Evolutionary conservation across 495 filamentous ascomycete species (phyloP).

Genomic region (Penicillium parvum): DNA sequence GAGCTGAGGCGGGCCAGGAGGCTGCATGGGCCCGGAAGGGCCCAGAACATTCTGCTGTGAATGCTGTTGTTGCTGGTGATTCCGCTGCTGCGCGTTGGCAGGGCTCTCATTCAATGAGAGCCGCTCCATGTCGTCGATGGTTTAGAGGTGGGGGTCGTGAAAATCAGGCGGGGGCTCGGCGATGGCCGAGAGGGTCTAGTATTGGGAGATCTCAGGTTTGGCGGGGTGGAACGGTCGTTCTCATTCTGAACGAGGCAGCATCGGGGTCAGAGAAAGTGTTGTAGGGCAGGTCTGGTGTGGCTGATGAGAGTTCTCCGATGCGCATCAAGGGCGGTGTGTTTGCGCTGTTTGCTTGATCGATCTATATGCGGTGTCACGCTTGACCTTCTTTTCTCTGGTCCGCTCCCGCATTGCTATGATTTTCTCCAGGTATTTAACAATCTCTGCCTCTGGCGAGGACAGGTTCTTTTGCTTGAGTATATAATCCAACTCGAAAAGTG

Average conservation of each 20-base stretch:
- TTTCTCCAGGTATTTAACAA: too few relatives aligned
- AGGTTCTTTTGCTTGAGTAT: too few relatives aligned
- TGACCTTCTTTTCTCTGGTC: too few relatives aligned
- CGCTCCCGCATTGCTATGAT: too few relatives aligned
- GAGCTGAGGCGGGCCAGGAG: conserved; percentile 46
- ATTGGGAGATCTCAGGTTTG: background rate
- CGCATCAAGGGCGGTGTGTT: conserved; percentile 22
- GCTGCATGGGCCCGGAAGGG: conserved; percentile 17
- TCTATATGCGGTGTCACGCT: too few relatives aligned
- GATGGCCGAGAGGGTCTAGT: background rate
- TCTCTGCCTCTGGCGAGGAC: too few relatives aligned
- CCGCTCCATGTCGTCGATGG: conserved; percentile 34
- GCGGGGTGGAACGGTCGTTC: background rate
- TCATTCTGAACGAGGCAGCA: conserved; percentile 9
- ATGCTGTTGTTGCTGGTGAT: conserved; percentile 25
- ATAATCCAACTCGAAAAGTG: too few relatives aligned
- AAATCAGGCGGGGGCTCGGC: background rate
- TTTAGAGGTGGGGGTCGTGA: conserved; percentile 7
- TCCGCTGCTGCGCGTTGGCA: conserved; percentile 25
- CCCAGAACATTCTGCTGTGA: conserved; percentile 27
- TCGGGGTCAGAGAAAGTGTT: background rate
- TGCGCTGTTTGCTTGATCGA: conserved; percentile 21
- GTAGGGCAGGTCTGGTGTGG: conserved; percentile 1
- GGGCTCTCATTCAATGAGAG: conserved; percentile 37
- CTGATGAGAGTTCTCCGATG: conserved; percentile 5